Conservation (phyloP, 331 rosid species). For the Rhamnella rubrinervis region DNA sequence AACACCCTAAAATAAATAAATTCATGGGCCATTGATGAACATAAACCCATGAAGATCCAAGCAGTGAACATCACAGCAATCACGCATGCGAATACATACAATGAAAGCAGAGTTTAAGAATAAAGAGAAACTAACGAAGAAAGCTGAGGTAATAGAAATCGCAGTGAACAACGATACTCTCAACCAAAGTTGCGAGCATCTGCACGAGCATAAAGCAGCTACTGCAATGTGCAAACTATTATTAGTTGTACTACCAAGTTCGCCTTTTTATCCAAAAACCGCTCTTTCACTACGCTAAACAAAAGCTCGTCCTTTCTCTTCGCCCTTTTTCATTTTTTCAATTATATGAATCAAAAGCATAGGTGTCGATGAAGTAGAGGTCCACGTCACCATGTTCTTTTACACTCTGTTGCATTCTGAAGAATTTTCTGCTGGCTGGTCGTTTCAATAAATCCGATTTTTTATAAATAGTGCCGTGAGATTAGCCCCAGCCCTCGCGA, state of each 20-base stretch:
- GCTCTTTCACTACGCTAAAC: background rate
- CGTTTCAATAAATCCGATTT: conserved; percentile 4
- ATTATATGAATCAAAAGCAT: background rate
- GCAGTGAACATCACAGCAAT: background rate
- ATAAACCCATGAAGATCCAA: too few species aligned
- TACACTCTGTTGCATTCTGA: background rate
- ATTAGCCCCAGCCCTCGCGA: conserved; percentile 2
- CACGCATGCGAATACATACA: too few species aligned
- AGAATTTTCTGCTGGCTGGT: background rate
- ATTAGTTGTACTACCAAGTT: background rate
- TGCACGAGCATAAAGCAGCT: background rate
- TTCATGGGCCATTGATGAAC: too few species aligned
- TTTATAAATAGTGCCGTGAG: conserved; percentile 9
- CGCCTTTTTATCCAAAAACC: background rate
- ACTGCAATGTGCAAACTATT: background rate
- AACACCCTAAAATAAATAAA: too few species aligned
- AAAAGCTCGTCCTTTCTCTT: background rate
- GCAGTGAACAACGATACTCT: background rate
- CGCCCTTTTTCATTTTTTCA: background rate
- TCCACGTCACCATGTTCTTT: conserved; percentile 1
- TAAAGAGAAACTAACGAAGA: conserved; percentile 4
- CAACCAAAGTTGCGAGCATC: conserved; percentile 4
- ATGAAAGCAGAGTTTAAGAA: background rate
- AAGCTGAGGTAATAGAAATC: background rate
- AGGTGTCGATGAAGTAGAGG: background rate